Evolutionary conservation across 2,329 filamentous ascomycete species (phyloP).

Genomic region (Penicillium occitanis): DNA sequence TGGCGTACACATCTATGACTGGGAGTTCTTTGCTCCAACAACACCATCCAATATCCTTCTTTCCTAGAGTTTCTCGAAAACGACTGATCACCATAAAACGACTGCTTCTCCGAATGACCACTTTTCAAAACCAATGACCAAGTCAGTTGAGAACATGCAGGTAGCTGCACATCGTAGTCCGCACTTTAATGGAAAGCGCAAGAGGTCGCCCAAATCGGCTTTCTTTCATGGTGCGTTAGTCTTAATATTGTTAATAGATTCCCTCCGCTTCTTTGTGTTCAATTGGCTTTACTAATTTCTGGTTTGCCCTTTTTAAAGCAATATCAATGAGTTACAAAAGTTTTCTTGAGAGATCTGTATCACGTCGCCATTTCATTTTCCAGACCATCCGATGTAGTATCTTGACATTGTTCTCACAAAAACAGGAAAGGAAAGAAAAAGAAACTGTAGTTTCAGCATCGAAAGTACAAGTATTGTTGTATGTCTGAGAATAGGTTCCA

Average conservation of each 20-base stretch:
- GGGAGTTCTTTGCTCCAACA: no score
- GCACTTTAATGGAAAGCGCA: no score
- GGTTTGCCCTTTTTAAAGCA: not conserved
- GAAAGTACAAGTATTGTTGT: not conserved
- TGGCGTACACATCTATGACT: no score
- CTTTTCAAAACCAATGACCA: not conserved
- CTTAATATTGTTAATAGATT: not conserved
- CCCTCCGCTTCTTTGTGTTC: not conserved
- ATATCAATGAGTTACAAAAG: not conserved
- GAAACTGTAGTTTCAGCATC: not conserved
- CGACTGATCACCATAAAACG: no score
- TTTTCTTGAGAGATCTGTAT: not conserved
- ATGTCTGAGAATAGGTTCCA: not conserved
- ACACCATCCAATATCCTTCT: no score
- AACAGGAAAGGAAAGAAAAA: not conserved
- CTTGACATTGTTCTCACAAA: not conserved
- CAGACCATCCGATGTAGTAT: not conserved
- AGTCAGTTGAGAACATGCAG: not conserved
- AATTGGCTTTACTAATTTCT: not conserved
- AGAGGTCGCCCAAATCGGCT: no score
- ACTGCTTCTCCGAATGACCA: not conserved
- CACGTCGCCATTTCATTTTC: not conserved
- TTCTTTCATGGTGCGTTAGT: not conserved
- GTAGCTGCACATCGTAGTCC: no score
- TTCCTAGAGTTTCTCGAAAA: no score